These are phyloP conservation scores for Tetrahymena thermophila DNA, from an alignment of 73 alveolate genomes.

Conservation along the genomic window DNA sequence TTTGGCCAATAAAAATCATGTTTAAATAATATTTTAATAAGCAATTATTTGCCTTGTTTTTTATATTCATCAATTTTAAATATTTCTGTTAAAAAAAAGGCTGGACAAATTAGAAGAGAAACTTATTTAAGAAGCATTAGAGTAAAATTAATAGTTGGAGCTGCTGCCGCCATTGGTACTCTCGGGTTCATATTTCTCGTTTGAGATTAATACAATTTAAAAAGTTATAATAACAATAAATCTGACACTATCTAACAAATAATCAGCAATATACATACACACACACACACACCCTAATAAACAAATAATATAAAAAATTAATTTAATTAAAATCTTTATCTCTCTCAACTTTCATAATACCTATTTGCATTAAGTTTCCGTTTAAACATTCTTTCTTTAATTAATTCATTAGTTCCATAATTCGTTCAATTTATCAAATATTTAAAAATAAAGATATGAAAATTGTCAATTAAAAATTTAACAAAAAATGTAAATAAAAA, in stretches of 20 bases:
- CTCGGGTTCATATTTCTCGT: background rate
- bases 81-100: background rate
- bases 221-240: background rate
- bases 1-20: background rate
- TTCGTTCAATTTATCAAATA: too few species aligned
- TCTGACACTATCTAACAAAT: background rate
- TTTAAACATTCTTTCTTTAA: background rate
- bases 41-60: background rate
- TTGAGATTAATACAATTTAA: background rate
- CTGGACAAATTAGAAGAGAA: background rate
- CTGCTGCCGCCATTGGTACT: background rate
- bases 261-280: background rate
- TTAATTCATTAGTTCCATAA: too few species aligned
- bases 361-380: too few species aligned
- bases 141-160: background rate
- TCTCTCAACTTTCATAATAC: background rate
- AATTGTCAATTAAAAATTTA: too few species aligned
- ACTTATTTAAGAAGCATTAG: background rate
- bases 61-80: too few species aligned
- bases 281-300: background rate
- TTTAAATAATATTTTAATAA: too few species aligned
- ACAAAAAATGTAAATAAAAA: too few species aligned
- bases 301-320: too few species aligned
- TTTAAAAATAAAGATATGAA: too few species aligned
- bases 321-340: background rate